These are phyloP conservation scores for Cephaloascus fragrans DNA, from an alignment of 805 yeast species.

Conservation along the genomic window DNA sequence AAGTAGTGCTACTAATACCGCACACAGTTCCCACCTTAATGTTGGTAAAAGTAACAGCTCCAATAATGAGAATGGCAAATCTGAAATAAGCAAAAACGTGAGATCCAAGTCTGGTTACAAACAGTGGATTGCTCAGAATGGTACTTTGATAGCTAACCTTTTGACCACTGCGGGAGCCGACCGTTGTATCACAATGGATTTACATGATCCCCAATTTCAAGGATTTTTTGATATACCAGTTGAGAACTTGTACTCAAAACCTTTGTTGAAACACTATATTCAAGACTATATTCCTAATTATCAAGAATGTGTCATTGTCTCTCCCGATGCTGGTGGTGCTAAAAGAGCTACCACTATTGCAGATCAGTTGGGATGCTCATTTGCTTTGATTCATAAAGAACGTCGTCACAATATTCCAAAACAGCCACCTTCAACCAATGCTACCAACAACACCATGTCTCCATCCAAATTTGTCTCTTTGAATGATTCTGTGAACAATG, in stretches of 20 bases:
- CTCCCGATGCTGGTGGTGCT: slow-evolving; percentile 99
- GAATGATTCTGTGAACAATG: slow-evolving; percentile 12
- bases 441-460: slow-evolving; percentile 2
- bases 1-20: slow-evolving; percentile 1
- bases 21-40: slow-evolving; percentile 1
- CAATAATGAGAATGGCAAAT: not conserved
- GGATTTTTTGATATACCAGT: slow-evolving; percentile 96
- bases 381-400: slow-evolving; percentile 94
- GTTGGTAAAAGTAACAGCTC: slow-evolving; percentile 1
- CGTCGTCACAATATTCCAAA: slow-evolving; percentile 43
- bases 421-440: slow-evolving; percentile 11
- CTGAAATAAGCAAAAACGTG: no score
- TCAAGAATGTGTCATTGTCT: slow-evolving; percentile 80
- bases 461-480: slow-evolving; percentile 2
- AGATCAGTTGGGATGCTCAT: slow-evolving; percentile 76
- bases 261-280: slow-evolving; percentile 79
- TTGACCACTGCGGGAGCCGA: slow-evolving; percentile 92
- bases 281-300: slow-evolving; percentile 68
- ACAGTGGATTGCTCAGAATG: slow-evolving; percentile 94
- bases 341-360: slow-evolving; percentile 93
- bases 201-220: slow-evolving; percentile 96
- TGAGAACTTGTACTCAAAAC: slow-evolving; percentile 85
- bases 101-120: slow-evolving; percentile 65
- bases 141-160: slow-evolving; percentile 82
- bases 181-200: slow-evolving; percentile 93